Conservation (phyloP, 2,329 filamentous ascomycete species). For the Pezicula radicicola region DNA sequence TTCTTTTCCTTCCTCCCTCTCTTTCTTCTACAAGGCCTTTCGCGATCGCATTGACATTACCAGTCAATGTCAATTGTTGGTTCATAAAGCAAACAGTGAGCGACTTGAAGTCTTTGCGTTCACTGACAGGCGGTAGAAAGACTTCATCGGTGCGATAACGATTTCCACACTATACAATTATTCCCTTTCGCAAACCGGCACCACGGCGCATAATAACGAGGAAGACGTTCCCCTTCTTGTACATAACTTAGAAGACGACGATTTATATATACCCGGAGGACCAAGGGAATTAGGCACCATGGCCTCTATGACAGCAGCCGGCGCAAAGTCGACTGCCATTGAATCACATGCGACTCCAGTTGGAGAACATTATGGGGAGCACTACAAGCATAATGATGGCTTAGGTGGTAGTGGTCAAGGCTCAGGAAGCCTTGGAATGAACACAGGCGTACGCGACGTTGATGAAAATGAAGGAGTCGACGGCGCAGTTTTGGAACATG, state of each 20-base stretch:
- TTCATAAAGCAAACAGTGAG: conserved; percentile 18
- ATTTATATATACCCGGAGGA: conserved; percentile 4
- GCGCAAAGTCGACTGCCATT: conserved; percentile 13
- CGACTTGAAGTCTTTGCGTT: conserved; percentile 34
- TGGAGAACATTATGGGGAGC: conserved; percentile 9
- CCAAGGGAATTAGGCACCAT: conserved; percentile 5
- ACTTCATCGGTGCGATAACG: conserved; percentile 15
- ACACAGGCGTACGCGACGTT: background rate
- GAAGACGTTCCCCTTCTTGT: conserved; percentile 22
- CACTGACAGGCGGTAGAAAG: conserved; percentile 26
- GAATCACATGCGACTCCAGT: conserved; percentile 11
- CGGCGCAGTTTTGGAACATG: conserved; percentile 28
- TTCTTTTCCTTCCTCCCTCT: background rate
- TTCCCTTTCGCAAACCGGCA: conserved; percentile 5
- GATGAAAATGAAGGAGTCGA: conserved; percentile 11
- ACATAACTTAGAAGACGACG: conserved; percentile 20
- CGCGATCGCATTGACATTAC: background rate
- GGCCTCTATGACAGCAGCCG: conserved; percentile 6
- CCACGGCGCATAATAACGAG: conserved; percentile 12
- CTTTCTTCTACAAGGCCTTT: background rate
- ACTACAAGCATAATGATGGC: conserved; percentile 19
- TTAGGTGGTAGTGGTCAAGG: conserved; percentile 10
- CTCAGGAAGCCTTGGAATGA: conserved; percentile 13
- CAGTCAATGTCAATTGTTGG: conserved; percentile 1
- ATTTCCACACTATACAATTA: background rate